Base-by-base conservation (phyloP, 2,329 filamentous ascomycete genomes). In the Ophiostoma pallidulum region DNA sequence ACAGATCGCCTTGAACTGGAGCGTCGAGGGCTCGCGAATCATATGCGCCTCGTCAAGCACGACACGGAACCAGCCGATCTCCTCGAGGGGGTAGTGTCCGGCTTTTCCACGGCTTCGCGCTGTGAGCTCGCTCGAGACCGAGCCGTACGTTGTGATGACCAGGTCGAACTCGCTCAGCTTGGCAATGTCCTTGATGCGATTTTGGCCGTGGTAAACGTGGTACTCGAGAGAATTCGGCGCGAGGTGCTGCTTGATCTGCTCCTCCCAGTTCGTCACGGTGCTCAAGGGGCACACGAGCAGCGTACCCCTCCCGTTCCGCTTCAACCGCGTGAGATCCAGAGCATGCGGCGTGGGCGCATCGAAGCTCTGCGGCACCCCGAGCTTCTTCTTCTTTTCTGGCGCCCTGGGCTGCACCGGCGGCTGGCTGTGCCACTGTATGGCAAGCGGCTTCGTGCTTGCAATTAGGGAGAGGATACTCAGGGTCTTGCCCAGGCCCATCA, bases 1-100 rank as follows among this genome's bases (percentile, higher is more conserved):
- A 54, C 88, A 90, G 18, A 92, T 86, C 3, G 87, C 86, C 61
- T 90, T 88, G 46, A 89, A 94, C 56, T 91, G 84, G 35, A 85
- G 71, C 1, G 89, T 91, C 4, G 73, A 77, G 53, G 86, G 83
- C 57, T 94, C 91, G 22, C 92, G 86, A 54, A 98, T 97, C 64
- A 86, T 86, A 62, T 98, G 92, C 1, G 90, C 92, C 65, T 98
- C 91, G 54, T 97, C 91, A 1, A 97, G 75, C 1, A 96, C 88
- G 46, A 97, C 85, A 18, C 91, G 84, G 62, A 95, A 96, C 86
- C 90, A 94, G 51, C 88, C 86, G 51, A 94, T 78, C 56, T 84
- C 80, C 46, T 83, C 78, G 32, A 96, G 67, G 0, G 89, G 85
- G 54, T 73, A 79, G 7, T 66, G 54, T 2, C 77, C 79, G 13